These are phyloP conservation scores for Vitellaria paradoxa DNA, from an alignment of 179 eudicot genomes.

Conservation along the genomic window DNA sequence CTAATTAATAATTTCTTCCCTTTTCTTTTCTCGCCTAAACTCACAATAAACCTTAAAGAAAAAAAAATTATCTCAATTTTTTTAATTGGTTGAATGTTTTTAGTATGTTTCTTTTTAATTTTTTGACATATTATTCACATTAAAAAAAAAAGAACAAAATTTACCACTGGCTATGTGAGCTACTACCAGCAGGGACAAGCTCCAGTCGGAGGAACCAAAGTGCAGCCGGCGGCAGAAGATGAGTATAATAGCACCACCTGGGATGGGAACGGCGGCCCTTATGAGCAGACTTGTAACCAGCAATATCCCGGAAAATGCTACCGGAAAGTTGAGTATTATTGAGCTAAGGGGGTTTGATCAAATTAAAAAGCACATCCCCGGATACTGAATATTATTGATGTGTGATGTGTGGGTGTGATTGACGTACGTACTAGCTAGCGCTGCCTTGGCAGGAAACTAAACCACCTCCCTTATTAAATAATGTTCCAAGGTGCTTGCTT, in stretches of 20 bases:
- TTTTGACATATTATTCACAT: too few species aligned
- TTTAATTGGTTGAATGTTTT: too few species aligned
- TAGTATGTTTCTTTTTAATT: too few species aligned
- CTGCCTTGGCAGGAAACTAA: slow-evolving; percentile 5
- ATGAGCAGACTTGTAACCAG: neutral
- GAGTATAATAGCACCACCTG: neutral
- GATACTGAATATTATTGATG: slow-evolving; percentile 7
- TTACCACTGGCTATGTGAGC: neutral
- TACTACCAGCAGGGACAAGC: neutral
- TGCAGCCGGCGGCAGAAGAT: neutral
- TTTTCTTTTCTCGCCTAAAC: too few species aligned
- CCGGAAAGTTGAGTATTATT: neutral
- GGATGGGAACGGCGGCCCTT: neutral
- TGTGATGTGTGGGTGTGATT: neutral
- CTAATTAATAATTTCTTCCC: too few species aligned
- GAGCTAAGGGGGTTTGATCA: neutral
- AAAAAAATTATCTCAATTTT: too few species aligned
- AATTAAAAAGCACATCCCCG: neutral
- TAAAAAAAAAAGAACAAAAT: too few species aligned
- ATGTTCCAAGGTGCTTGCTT: neutral
- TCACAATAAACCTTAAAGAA: too few species aligned
- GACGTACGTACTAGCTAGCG: too few species aligned
- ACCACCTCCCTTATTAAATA: slow-evolving; percentile 3
- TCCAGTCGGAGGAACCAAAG: neutral
- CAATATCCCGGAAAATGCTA: neutral